Percentiles rank a stretch among this genome's conserved stretches.
Conservation (phyloP, 2,329 filamentous ascomycete genomes). For the Aschersonia sp. region DNA sequence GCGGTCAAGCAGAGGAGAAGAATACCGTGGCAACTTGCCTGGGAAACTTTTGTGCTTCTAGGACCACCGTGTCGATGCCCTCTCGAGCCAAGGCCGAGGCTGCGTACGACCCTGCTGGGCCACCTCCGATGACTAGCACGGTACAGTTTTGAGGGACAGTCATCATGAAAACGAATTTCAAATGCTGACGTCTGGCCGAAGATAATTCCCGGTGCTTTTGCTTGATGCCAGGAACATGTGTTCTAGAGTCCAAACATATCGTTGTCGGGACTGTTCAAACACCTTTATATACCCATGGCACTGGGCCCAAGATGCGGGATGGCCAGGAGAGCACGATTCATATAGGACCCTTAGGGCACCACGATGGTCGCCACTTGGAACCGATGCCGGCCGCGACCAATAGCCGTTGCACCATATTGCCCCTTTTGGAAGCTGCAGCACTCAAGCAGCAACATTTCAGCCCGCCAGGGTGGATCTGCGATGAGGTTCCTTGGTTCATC, state of each 20-base stretch:
- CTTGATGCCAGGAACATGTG: neutral
- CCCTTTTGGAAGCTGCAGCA: neutral
- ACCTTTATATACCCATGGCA: no score
- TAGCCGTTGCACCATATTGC: neutral
- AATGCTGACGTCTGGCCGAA: neutral
- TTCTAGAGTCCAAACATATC: no score
- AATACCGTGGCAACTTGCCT: conserved; percentile 1
- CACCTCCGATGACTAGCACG: conserved; percentile 5
- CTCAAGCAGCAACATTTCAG: neutral
- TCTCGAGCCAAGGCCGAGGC: conserved; percentile 6
- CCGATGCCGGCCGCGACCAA: neutral
- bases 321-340: neutral
- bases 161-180: neutral
- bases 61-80: conserved; percentile 6
- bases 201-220: no score
- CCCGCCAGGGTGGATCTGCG: neutral
- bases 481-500: no score
- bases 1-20: no score
- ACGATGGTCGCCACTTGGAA: neutral
- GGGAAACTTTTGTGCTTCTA: conserved; percentile 7
- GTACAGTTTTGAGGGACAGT: neutral
- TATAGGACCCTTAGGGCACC: neutral
- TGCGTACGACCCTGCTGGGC: conserved; percentile 7
- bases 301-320: no score
- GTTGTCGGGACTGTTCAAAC: no score